Conservation (phyloP, 768 basidiomycete species). For the Trametes meyenii region DNA sequence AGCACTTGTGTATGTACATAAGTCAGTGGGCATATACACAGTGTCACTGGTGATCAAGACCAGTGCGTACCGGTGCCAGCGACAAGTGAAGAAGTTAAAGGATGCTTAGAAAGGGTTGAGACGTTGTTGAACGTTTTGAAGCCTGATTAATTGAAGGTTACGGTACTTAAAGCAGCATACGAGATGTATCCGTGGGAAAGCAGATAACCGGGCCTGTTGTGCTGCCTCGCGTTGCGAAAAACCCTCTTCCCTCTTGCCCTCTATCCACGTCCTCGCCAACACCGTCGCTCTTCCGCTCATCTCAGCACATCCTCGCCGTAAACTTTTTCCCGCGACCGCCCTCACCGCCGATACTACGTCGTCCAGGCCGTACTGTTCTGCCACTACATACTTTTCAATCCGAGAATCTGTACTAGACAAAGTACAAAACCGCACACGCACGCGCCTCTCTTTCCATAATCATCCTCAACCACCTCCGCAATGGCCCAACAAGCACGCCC, state of each 20-base stretch:
- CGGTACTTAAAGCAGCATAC: no score
- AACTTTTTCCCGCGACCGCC: neutral
- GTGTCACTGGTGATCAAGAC: no score
- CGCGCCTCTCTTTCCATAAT: constrained; percentile 2
- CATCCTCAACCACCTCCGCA: constrained; percentile 3
- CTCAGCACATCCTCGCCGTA: neutral
- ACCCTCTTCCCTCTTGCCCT: constrained; percentile 20
- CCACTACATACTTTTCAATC: neutral
- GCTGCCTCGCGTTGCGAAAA: constrained; percentile 16
- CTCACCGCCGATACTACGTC: neutral
- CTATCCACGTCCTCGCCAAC: constrained; percentile 15
- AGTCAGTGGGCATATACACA: no score
- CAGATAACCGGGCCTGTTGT: constrained; percentile 9
- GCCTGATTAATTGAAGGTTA: no score
- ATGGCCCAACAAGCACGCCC: constrained; percentile 35
- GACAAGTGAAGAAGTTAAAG: no score
- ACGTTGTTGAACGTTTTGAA: no score
- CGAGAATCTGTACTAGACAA: constrained; percentile 18
- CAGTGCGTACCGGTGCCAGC: no score
- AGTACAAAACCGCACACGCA: constrained; percentile 22
- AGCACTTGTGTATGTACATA: no score
- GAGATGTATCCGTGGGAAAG: constrained; percentile 7
- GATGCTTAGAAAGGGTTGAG: no score
- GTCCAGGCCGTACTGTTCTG: neutral
- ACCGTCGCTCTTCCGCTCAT: constrained; percentile 1